Percentiles rank a stretch among this genome's conserved stretches.
phyloP scores from a whole-genome alignment of 306 rosid species.

The Cyclanthera cordifolia region DNA sequence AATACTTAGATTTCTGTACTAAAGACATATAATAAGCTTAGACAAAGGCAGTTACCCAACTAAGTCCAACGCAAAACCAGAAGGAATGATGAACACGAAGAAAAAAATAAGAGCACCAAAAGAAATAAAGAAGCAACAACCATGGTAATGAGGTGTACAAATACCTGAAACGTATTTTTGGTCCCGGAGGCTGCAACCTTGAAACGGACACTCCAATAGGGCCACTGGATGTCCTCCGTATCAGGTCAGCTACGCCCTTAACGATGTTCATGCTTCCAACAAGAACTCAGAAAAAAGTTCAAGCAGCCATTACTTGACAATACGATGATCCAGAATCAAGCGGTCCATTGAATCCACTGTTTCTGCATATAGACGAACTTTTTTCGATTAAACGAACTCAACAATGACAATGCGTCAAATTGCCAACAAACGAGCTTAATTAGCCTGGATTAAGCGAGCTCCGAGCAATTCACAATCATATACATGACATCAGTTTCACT shows the following conservation, averaged over 20 bases:
- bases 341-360: conserved; percentile 34
- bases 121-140: not conserved
- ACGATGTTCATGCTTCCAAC: conserved; percentile 78
- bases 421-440: too few relatives aligned
- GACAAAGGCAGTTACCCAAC: not conserved
- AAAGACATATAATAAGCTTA: not conserved
- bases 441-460: too few relatives aligned
- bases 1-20: not conserved
- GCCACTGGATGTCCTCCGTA: conserved; percentile 77
- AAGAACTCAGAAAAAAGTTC: conserved; percentile 14
- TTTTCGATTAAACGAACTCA: not conserved
- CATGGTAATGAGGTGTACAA: not conserved
- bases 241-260: conserved; percentile 93
- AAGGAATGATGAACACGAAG: not conserved
- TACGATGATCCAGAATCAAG: conserved; percentile 15
- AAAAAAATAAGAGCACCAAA: not conserved
- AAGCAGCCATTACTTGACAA: conserved; percentile 26
- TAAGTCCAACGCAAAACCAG: not conserved
- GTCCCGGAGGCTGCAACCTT: conserved; percentile 63
- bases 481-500: not conserved
- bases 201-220: conserved; percentile 43
- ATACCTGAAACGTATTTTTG: conserved; percentile 80
- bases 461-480: not conserved
- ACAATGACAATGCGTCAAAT: too few relatives aligned
- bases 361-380: not conserved